Percentiles rank a stretch among this genome's conserved stretches.
Evolutionary conservation across 495 filamentous ascomycete species (phyloP).

Genomic region (Polyplosphaeria fusca): DNA sequence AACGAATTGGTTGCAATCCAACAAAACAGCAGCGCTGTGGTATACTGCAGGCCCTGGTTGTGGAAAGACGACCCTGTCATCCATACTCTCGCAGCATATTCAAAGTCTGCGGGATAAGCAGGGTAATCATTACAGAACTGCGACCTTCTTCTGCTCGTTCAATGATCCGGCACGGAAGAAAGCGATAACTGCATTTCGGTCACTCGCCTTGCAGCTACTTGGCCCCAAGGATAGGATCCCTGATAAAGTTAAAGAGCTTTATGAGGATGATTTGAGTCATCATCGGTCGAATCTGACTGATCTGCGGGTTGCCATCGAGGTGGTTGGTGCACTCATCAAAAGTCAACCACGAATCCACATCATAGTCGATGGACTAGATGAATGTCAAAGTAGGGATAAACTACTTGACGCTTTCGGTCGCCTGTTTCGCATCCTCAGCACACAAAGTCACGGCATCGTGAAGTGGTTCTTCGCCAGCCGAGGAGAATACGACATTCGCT

Average conservation of each 20-base stretch:
- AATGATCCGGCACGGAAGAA: constrained; percentile 31
- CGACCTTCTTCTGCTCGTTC: constrained; percentile 40
- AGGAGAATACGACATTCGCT: constrained; percentile 31
- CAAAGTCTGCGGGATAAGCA: constrained; percentile 29
- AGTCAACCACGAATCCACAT: constrained; percentile 33
- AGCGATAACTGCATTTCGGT: constrained; percentile 32
- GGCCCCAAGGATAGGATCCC: constrained; percentile 26
- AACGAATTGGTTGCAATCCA: constrained; percentile 26
- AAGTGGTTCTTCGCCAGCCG: constrained; percentile 43
- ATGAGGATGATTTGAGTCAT: constrained; percentile 27
- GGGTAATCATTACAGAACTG: constrained; percentile 25
- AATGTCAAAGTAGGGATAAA: constrained; percentile 28
- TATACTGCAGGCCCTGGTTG: constrained; percentile 38
- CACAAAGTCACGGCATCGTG: constrained; percentile 33
- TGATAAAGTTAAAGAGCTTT: constrained; percentile 29
- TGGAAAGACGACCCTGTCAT: constrained; percentile 38
- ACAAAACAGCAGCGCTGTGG: constrained; percentile 35
- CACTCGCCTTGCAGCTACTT: constrained; percentile 36
- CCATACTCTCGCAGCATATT: too few species aligned
- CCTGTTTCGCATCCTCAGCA: constrained; percentile 22
- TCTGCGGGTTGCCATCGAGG: constrained; percentile 12
- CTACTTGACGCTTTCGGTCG: constrained; percentile 15
- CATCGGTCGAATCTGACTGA: constrained; percentile 25
- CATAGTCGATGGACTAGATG: constrained; percentile 40
- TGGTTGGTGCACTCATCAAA: constrained; percentile 34